phyloP scores from a whole-genome alignment of 2,329 filamentous ascomycete species.

The Cercospora beticola region DNA sequence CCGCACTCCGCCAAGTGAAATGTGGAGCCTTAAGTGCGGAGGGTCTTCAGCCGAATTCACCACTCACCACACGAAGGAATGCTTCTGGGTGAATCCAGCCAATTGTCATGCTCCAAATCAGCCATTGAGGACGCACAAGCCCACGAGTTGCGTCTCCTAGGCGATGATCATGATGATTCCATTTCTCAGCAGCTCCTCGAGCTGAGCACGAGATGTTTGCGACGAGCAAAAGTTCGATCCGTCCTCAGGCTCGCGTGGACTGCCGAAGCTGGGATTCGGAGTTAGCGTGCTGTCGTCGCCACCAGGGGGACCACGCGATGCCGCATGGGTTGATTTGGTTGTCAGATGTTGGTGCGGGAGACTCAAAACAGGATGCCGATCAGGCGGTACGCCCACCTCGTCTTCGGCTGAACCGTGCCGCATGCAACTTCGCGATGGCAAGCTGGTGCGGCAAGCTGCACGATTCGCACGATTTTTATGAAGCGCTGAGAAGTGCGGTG shows the following conservation, averaged over 20 bases:
- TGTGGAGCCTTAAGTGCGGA: conserved; percentile 5
- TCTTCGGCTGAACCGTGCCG: not conserved
- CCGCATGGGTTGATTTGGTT: conserved; percentile 3
- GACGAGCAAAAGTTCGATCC: not conserved
- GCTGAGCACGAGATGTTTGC: not conserved
- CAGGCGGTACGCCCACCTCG: not conserved
- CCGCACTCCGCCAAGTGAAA: conserved; percentile 9
- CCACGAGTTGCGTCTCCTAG: conserved; percentile 4
- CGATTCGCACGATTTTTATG: not conserved
- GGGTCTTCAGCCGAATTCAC: conserved; percentile 1
- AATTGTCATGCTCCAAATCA: not conserved
- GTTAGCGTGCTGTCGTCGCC: not conserved
- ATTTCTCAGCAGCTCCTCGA: not conserved
- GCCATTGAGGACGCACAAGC: conserved; percentile 3
- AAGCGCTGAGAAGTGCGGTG: not conserved
- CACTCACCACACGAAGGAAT: conserved; percentile 1
- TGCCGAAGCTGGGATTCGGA: not conserved
- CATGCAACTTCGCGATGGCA: conserved; percentile 12
- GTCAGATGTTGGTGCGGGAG: not conserved
- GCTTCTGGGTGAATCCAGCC: not conserved
- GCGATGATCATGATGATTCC: conserved; percentile 5
- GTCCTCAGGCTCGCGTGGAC: not conserved
- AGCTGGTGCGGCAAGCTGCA: conserved; percentile 1
- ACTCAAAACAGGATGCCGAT: conserved; percentile 3
- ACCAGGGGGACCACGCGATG: not conserved